phyloP scores from a whole-genome alignment of 2,329 filamentous ascomycete genomes.

The Alternaria novae-zelandiae region DNA sequence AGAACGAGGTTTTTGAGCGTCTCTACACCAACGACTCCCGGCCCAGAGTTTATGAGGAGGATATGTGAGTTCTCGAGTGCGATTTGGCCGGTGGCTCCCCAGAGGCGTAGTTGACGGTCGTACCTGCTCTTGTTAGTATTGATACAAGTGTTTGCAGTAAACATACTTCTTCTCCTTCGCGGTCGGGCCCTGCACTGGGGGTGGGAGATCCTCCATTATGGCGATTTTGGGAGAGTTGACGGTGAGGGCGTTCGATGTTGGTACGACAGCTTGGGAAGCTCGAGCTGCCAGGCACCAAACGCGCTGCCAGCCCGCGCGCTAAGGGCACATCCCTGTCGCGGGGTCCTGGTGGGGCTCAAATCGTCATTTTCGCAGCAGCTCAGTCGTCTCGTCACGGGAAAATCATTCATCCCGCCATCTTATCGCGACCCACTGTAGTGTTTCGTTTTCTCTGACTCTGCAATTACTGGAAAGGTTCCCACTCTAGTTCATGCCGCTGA shows the following conservation, averaged over 20 bases:
- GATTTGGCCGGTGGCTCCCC: conserved; percentile 90
- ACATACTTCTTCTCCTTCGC: conserved; percentile 59
- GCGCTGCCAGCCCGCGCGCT: conserved; percentile 15
- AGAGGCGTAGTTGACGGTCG: conserved; percentile 91
- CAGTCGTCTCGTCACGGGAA: conserved; percentile 6
- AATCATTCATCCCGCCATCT: conserved; percentile 1
- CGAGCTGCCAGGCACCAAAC: conserved; percentile 8
- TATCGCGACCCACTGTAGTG: not conserved
- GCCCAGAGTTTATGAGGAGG: conserved; percentile 84
- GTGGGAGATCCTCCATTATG: conserved; percentile 47
- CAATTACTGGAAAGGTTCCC: not conserved
- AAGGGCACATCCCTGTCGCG: conserved; percentile 16
- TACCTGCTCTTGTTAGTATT: conserved; percentile 64
- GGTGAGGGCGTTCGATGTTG: conserved; percentile 3
- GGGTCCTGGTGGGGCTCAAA: conserved; percentile 13
- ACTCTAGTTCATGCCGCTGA: conserved; percentile 23
- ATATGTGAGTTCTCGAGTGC: conserved; percentile 91
- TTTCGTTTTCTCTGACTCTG: not conserved
- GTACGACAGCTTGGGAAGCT: not conserved
- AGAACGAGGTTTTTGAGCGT: conserved; percentile 96
- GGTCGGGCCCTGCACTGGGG: conserved; percentile 50
- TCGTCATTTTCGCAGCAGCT: conserved; percentile 9
- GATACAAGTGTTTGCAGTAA: not conserved
- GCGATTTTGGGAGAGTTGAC: not conserved
- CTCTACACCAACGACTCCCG: conserved; percentile 88